Conservation (phyloP, 2,329 filamentous ascomycete genomes). For the Triangularia setosa region DNA sequence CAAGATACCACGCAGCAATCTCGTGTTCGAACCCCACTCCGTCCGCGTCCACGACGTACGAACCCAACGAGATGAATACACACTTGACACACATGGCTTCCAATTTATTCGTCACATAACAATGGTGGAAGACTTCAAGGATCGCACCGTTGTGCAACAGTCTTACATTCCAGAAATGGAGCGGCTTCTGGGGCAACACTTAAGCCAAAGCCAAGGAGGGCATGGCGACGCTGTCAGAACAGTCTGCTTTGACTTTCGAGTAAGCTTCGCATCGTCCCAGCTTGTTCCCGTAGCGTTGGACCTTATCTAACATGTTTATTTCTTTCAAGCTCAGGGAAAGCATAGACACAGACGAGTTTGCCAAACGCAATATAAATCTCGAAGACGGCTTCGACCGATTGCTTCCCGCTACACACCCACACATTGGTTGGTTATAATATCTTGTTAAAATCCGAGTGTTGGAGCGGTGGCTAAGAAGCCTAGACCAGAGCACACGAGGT, state of each 20-base stretch:
- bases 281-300: background rate
- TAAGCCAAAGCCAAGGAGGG: background rate
- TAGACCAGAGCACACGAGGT: slow-evolving; percentile 3
- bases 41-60: slow-evolving; percentile 8
- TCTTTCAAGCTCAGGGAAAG: background rate
- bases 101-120: background rate
- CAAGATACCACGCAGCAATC: slow-evolving; percentile 6
- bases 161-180: slow-evolving; percentile 6
- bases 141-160: background rate
- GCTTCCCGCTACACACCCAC: slow-evolving; percentile 7
- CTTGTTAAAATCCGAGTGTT: background rate
- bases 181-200: background rate
- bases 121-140: background rate
- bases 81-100: slow-evolving; percentile 3
- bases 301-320: background rate
- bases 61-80: background rate
- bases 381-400: slow-evolving; percentile 9
- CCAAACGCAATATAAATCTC: slow-evolving; percentile 1
- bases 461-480: background rate
- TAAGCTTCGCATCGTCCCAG: background rate
- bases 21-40: slow-evolving; percentile 4
- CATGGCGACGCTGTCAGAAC: background rate
- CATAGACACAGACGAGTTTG: slow-evolving; percentile 1
- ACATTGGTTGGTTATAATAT: background rate
- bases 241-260: slow-evolving; percentile 3